Evolutionary conservation across 2,329 filamentous ascomycete species (phyloP), one percentile per base, ranked within the genome.

Genomic region (Hawksworthiomyces lignivorus): DNA sequence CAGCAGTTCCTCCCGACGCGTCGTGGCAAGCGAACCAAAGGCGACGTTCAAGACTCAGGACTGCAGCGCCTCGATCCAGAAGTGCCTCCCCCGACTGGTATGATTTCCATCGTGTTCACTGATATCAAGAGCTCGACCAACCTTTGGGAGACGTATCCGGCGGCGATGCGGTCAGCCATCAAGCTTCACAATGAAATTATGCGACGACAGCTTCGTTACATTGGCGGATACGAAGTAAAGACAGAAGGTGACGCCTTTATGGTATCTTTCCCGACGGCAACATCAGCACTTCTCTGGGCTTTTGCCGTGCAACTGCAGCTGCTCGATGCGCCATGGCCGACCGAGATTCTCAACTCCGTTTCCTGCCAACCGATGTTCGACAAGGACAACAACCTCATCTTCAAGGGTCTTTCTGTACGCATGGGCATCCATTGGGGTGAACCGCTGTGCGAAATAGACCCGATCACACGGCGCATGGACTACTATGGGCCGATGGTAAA

Each of bases 401-500:
- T 96, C 70, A 85, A 86, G 49, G 92, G 92, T 47, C 67, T 98
- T 39, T 96, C 89, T 10, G 92, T 98, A 31, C 80, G 92, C 45
- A 98, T 98, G 92, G 92, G 92, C 54, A 87, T 94, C 47, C 92
- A 98, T 61, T 98, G 84, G 77, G 92, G 92, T 51, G 81, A 85
- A 46, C 92, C 90, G 6, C 88, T 98, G 54, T 94, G 88, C 58
- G 92, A 98, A 62, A 84, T 84, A 36, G 92, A 98, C 62, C 92
- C 92, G 0, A 89, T 98, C 37, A 98, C 92, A 2, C 84, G 89
- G 44, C 87, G 92, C 49, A 98, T 98, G 92, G 92, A 98, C 56
- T 98, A 98, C 65, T 98, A 97, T 59, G 92, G 92, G 1, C 92
- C 92, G 12, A 98, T 98, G 88, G 92, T 98, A 56, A 98, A 98